These are phyloP conservation scores for Amauroascus niger DNA, from an alignment of 2,329 filamentous ascomycete species.

Conservation along the genomic window DNA sequence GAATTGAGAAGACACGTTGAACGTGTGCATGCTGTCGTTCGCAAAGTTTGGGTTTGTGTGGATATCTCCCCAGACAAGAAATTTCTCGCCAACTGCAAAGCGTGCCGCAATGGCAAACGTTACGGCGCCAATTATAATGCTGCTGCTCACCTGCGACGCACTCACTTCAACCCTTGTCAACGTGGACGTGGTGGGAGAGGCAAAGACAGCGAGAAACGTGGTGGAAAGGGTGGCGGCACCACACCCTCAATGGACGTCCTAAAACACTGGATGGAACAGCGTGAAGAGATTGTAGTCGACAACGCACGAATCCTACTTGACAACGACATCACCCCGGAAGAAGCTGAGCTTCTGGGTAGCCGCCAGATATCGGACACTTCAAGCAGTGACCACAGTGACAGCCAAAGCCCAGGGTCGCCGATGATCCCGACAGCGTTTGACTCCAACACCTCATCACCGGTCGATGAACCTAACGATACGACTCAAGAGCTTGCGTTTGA, in stretches of 20 bases:
- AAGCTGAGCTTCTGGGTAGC: conserved; percentile 10
- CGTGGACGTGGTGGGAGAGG: conserved; percentile 45
- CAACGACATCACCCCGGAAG: conserved; percentile 21
- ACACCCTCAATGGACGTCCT: conserved; percentile 51
- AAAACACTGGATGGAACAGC: conserved; percentile 52
- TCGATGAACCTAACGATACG: conserved; percentile 10
- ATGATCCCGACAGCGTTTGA: conserved; percentile 4
- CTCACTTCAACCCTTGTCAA: conserved; percentile 69
- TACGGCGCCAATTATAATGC: conserved; percentile 95
- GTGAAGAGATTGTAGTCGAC: conserved; percentile 40
- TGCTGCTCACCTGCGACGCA: conserved; percentile 75
- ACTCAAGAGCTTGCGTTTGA: conserved; percentile 18
- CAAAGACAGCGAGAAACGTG: conserved; percentile 50
- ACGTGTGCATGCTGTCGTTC: conserved; percentile 53
- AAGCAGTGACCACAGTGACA: conserved; percentile 19
- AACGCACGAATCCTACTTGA: conserved; percentile 24
- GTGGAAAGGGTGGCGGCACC: conserved; percentile 54
- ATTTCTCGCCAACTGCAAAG: conserved; percentile 72
- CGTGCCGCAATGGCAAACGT: conserved; percentile 63
- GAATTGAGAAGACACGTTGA: conserved; percentile 62
- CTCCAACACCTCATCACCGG: conserved; percentile 3
- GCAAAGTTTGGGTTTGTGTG: conserved; percentile 55
- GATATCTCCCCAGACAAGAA: conserved; percentile 50
- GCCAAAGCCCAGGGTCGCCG: conserved; percentile 5
- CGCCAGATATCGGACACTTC: conserved; percentile 11